phyloP scores from a whole-genome alignment of 2,329 filamentous ascomycete species.

The Talaromyces verruculosus region DNA sequence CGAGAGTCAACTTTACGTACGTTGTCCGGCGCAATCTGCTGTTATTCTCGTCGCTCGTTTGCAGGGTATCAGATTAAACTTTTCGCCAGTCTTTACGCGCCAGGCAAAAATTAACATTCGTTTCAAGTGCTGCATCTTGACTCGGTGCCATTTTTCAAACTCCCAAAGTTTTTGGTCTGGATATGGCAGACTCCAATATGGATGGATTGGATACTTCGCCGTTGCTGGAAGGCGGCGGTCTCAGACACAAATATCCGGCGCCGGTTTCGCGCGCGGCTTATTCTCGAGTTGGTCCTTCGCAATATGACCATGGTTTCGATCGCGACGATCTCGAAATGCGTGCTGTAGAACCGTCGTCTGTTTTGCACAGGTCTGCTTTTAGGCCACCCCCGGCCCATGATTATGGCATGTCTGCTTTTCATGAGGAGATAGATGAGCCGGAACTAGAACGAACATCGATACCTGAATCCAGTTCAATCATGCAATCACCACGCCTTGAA shows the following conservation, averaged over 20 bases:
- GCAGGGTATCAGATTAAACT: not conserved
- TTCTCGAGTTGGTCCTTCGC: not conserved
- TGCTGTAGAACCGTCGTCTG: conserved; percentile 11
- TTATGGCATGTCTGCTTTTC: not conserved
- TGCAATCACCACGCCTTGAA: conserved; percentile 14
- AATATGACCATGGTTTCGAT: not conserved
- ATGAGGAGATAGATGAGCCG: not conserved
- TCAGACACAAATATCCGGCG: not conserved
- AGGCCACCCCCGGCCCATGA: not conserved
- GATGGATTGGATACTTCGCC: conserved; percentile 16
- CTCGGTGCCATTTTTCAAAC: not conserved
- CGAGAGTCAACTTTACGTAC: not conserved
- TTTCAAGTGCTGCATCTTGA: conserved; percentile 2
- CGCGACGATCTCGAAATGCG: conserved; percentile 3
- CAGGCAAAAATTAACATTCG: not conserved
- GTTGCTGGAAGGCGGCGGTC: conserved; percentile 14
- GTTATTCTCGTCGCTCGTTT: not conserved
- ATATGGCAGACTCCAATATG: not conserved
- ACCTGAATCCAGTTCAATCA: not conserved
- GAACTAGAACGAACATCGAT: not conserved
- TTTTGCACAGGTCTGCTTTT: conserved; percentile 14
- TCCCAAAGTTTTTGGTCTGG: not conserved
- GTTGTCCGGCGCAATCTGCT: not conserved
- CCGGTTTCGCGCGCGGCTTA: not conserved
- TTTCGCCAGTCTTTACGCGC: conserved; percentile 1